Conservation (phyloP, 2,329 filamentous ascomycete genomes). For the Colletotrichum falcatum region DNA sequence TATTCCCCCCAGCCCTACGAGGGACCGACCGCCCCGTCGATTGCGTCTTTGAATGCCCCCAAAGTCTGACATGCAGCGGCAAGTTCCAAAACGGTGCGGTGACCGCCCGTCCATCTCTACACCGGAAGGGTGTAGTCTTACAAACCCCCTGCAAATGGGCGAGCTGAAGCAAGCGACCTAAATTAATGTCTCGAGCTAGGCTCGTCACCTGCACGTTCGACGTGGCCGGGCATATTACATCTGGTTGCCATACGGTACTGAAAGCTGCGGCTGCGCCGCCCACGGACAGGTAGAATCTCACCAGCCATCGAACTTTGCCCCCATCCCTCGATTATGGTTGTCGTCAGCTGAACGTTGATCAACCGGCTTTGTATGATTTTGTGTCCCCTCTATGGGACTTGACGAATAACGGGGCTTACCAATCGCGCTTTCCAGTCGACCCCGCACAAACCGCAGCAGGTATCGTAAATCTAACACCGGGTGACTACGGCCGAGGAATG, state of each 20-base stretch:
- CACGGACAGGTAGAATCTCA: constrained; percentile 17
- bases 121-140: constrained; percentile 28
- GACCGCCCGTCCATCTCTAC: constrained; percentile 25
- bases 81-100: constrained; percentile 33
- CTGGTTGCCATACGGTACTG: constrained; percentile 18
- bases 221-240: constrained; percentile 31
- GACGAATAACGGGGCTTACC: constrained; percentile 31
- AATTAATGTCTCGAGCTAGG: constrained; percentile 16
- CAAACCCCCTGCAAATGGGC: neutral
- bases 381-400: neutral
- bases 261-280: constrained; percentile 24
- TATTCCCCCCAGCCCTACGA: constrained; percentile 40
- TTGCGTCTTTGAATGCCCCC: constrained; percentile 19
- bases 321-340: neutral
- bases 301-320: neutral
- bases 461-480: neutral
- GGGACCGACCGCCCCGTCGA: constrained; percentile 20
- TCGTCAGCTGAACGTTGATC: neutral
- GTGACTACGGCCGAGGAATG: constrained; percentile 12
- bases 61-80: constrained; percentile 40
- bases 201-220: constrained; percentile 32
- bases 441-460: constrained; percentile 8
- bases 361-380: neutral
- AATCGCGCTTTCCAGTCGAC: constrained; percentile 13
- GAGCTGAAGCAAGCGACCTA: constrained; percentile 24